Evolutionary conservation across 441 rosid genomes (phyloP), one percentile per base, ranked within the genome.

Genomic region (Codiaeum variegatum): DNA sequence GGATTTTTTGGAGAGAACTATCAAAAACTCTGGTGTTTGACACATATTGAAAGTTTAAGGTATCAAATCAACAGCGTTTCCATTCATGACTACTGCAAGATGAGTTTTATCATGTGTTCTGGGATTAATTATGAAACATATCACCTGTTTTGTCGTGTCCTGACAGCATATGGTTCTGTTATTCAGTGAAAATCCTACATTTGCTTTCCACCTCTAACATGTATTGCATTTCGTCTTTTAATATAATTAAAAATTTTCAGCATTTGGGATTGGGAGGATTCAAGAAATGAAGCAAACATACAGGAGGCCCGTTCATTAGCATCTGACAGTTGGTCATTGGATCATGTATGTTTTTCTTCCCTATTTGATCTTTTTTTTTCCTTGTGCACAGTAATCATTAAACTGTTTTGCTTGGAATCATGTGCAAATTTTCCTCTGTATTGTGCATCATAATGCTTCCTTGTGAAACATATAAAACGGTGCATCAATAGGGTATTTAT

Each of bases 1-100:
- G 97, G 98, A 16, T 84, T 90, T 80, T 84, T 90, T 66, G 98
- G 98, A 71, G 87, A 84, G 55, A 70, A 77, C 55, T 84, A 70
- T 73, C 76, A 81, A 56, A 93, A 87, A 81, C 88, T 95, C 24
- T 93, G 99, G 99, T 91, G 98, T 84, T 86, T 95, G 83, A 90
- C 99, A 32, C 92, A 90, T 67, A 89, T 93, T 13, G 99, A 95
- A 87, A 87, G 95, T 75, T 80, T 93, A 73, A 93, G 98, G 99
- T 95, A 80, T 34, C 18, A 51, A 51, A 5, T 75, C 65, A 62
- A 51, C 9, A 40, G 55, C 72, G 31, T 38, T 18, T 51, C 16
- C n/a, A 31, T 44, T 67, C 36, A 32, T 9, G 36, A 34, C 36
- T 58, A 19, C 0, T 63, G 47, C 52, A 28, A 44, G 5, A 47